Percentiles rank a stretch among this genome's conserved stretches.
These are phyloP conservation scores for Podaxis pistillaris DNA, from an alignment of 768 basidiomycete species.

Conservation along the genomic window DNA sequence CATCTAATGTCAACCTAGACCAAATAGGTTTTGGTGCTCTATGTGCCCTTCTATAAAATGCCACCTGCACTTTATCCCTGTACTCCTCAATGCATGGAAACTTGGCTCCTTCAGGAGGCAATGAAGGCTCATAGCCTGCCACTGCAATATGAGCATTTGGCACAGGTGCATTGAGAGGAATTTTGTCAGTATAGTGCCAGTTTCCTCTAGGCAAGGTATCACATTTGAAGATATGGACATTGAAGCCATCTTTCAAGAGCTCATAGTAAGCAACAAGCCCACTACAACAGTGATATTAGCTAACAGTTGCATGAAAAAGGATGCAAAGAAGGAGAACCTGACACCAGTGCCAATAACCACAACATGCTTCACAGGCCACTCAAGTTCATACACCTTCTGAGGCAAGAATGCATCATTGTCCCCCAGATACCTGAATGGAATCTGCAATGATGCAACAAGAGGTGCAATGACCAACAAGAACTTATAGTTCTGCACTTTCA, in stretches of 20 bases:
- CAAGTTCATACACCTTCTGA: slow-evolving; percentile 28
- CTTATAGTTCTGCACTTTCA: background rate
- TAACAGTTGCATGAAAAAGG: background rate
- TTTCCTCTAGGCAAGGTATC: slow-evolving; percentile 37
- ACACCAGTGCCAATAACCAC: slow-evolving; percentile 41
- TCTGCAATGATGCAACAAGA: background rate
- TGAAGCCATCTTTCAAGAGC: slow-evolving; percentile 31
- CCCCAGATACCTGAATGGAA: background rate
- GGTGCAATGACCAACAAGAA: background rate
- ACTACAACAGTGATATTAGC: slow-evolving; percentile 19
- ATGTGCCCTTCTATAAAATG: slow-evolving; percentile 26
- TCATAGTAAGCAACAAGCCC: slow-evolving; percentile 36
- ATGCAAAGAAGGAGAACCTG: slow-evolving; percentile 25
- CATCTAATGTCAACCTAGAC: slow-evolving; percentile 33
- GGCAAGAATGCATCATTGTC: background rate
- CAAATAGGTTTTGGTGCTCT: slow-evolving; percentile 38
- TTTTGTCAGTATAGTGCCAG: slow-evolving; percentile 43
- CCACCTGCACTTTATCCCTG: slow-evolving; percentile 19
- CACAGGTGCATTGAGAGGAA: slow-evolving; percentile 32
- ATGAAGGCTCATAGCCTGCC: slow-evolving; percentile 34
- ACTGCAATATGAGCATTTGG: slow-evolving; percentile 31
- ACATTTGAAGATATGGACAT: slow-evolving; percentile 37
- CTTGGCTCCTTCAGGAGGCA: slow-evolving; percentile 30
- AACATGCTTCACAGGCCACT: slow-evolving; percentile 35
- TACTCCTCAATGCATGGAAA: slow-evolving; percentile 30